Evolutionary conservation across 345 rosid genomes (phyloP).

Genomic region (Euclidium syriacum): DNA sequence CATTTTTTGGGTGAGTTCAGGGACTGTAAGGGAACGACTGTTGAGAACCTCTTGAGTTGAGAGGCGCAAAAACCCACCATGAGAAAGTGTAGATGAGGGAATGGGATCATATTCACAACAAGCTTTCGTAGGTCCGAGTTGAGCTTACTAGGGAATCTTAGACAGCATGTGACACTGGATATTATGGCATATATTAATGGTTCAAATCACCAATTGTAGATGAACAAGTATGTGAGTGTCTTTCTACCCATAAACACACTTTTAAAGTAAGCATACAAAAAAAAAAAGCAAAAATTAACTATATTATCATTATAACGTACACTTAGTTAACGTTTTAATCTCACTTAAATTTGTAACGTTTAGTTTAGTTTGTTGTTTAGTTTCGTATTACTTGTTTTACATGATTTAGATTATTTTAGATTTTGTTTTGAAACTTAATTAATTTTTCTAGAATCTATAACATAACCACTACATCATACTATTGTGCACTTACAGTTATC

Average conservation of each 20-base stretch:
- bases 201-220: slow-evolving; percentile 71
- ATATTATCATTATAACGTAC: not conserved
- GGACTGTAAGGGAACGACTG: slow-evolving; percentile 77
- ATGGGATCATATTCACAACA: slow-evolving; percentile 74
- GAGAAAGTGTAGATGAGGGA: slow-evolving; percentile 80
- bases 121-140: slow-evolving; percentile 83
- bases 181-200: slow-evolving; percentile 79
- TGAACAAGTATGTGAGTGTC: not conserved
- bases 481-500: too few species aligned
- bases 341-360: too few species aligned
- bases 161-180: slow-evolving; percentile 87
- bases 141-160: slow-evolving; percentile 80
- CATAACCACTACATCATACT: too few species aligned
- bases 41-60: slow-evolving; percentile 73
- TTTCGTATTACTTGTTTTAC: too few species aligned
- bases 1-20: slow-evolving; percentile 83
- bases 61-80: slow-evolving; percentile 82
- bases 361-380: too few species aligned
- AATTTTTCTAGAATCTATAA: too few species aligned
- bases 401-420: too few species aligned
- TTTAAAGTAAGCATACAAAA: not conserved
- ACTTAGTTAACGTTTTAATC: too few species aligned
- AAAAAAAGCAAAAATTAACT: not conserved
- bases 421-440: too few species aligned
- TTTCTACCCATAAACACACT: not conserved